These are phyloP conservation scores for Ogataea saltuana DNA, from an alignment of 805 yeast genomes.

Conservation along the genomic window DNA sequence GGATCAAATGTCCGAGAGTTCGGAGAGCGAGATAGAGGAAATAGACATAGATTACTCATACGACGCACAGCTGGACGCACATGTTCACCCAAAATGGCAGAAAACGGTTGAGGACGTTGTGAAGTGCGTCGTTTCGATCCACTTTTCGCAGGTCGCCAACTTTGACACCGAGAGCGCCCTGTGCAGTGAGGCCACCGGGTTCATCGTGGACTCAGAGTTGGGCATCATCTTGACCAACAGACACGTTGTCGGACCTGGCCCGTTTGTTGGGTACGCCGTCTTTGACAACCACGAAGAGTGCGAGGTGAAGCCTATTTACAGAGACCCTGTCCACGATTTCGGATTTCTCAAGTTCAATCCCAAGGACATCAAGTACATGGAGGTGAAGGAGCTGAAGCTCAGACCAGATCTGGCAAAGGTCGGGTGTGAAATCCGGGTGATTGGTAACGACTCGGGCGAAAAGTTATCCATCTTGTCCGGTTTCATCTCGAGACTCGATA, in stretches of 20 bases:
- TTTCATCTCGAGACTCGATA: slow-evolving; percentile 78
- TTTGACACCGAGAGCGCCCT: slow-evolving; percentile 84
- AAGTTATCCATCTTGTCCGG: slow-evolving; percentile 87
- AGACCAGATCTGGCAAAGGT: slow-evolving; percentile 83
- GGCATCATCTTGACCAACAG: slow-evolving; percentile 90
- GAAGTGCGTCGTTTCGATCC: slow-evolving; percentile 83
- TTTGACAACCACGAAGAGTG: slow-evolving; percentile 95
- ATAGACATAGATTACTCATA: slow-evolving; percentile 12
- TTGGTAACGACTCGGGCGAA: slow-evolving; percentile 97
- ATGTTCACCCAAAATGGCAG: slow-evolving; percentile 62
- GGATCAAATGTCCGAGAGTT: slow-evolving; percentile 7
- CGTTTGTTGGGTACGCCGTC: slow-evolving; percentile 86
- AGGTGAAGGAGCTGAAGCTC: slow-evolving; percentile 62
- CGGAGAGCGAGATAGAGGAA: slow-evolving; percentile 10
- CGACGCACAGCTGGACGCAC: slow-evolving; percentile 7
- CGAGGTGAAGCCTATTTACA: slow-evolving; percentile 77
- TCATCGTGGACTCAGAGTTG: slow-evolving; percentile 78
- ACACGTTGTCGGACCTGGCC: slow-evolving; percentile 96
- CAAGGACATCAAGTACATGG: slow-evolving; percentile 66
- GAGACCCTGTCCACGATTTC: slow-evolving; percentile 96
- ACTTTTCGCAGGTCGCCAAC: slow-evolving; percentile 80
- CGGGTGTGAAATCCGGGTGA: slow-evolving; percentile 92
- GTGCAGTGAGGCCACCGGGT: slow-evolving; percentile 93
- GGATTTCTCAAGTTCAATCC: slow-evolving; percentile 86
- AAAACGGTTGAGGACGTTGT: slow-evolving; percentile 79